Percentiles rank a stretch among this genome's conserved stretches.
phyloP scores from a whole-genome alignment of 2,329 filamentous ascomycete genomes.

The Aspergillus amoenus region DNA sequence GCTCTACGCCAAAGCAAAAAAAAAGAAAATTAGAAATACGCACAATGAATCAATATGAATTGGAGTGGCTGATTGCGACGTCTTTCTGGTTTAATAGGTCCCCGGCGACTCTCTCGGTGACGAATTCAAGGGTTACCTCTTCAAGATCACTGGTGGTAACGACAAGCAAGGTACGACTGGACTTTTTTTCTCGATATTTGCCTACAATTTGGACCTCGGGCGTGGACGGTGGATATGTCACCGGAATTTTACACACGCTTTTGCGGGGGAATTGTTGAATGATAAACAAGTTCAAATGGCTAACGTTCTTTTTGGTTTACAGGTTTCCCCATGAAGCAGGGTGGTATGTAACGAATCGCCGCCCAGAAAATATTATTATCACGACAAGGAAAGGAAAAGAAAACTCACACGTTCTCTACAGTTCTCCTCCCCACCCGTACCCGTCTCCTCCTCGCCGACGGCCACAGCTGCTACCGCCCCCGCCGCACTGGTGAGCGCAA shows the following conservation, averaged over 20 bases:
- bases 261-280: neutral
- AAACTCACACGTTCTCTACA: constrained; percentile 41
- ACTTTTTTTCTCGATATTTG: constrained; percentile 1
- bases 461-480: constrained; percentile 99
- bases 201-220: neutral
- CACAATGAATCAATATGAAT: constrained; percentile 14
- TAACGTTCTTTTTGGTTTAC: constrained; percentile 23
- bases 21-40: neutral
- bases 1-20: constrained; percentile 8
- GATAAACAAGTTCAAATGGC: constrained; percentile 15
- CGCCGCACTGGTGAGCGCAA: constrained; percentile 98
- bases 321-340: constrained; percentile 99
- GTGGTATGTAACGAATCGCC: constrained; percentile 52
- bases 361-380: constrained; percentile 16
- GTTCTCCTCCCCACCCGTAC: constrained; percentile 93
- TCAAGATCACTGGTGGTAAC: constrained; percentile 99
- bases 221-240: neutral
- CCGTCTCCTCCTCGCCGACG: constrained; percentile 89
- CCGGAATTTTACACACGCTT: neutral
- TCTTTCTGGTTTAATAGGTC: constrained; percentile 57
- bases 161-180: constrained; percentile 82
- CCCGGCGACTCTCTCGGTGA: constrained; percentile 92
- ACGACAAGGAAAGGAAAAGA: constrained; percentile 13
- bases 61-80: constrained; percentile 33
- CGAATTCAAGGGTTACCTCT: constrained; percentile 99